A percentile compares a stretch with the other conserved stretches of the same genome.
phyloP scores from a whole-genome alignment of 2,329 filamentous ascomycete genomes.

The Trichophaea hybrida region DNA sequence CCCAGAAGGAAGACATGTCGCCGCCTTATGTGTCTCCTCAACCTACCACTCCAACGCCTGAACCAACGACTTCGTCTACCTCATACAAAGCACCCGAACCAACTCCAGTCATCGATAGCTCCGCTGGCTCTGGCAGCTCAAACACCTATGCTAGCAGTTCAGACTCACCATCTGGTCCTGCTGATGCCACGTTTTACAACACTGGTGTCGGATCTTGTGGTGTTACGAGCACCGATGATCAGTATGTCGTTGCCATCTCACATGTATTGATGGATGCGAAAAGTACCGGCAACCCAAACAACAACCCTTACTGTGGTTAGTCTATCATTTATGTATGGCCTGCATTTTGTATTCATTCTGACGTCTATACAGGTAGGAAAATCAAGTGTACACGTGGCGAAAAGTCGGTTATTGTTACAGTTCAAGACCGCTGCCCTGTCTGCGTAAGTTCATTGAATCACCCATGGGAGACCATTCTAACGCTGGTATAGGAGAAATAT shows the following conservation, averaged over 20 bases:
- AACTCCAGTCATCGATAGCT: background rate
- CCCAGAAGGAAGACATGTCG: background rate
- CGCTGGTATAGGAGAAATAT: background rate
- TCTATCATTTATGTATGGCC: constrained; percentile 6
- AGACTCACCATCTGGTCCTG: background rate
- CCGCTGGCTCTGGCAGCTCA: background rate
- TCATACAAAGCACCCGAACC: background rate
- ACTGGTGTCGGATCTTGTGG: constrained; percentile 26
- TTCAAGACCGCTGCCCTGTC: constrained; percentile 22
- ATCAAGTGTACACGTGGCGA: constrained; percentile 6
- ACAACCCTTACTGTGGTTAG: constrained; percentile 26
- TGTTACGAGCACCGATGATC: constrained; percentile 5
- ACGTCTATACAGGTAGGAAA: constrained; percentile 9
- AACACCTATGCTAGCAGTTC: background rate
- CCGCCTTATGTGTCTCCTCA: background rate
- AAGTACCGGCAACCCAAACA: constrained; percentile 25
- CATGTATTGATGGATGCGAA: constrained; percentile 19
- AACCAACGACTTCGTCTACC: background rate
- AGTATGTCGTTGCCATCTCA: constrained; percentile 25
- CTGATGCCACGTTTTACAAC: constrained; percentile 23
- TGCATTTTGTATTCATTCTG: background rate
- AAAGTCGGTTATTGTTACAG: constrained; percentile 10
- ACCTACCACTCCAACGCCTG: background rate
- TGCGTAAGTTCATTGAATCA: constrained; percentile 21
- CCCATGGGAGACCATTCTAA: constrained; percentile 1